Evolutionary conservation across 345 rosid genomes (phyloP).

Genomic region (Physaria fendleri): DNA sequence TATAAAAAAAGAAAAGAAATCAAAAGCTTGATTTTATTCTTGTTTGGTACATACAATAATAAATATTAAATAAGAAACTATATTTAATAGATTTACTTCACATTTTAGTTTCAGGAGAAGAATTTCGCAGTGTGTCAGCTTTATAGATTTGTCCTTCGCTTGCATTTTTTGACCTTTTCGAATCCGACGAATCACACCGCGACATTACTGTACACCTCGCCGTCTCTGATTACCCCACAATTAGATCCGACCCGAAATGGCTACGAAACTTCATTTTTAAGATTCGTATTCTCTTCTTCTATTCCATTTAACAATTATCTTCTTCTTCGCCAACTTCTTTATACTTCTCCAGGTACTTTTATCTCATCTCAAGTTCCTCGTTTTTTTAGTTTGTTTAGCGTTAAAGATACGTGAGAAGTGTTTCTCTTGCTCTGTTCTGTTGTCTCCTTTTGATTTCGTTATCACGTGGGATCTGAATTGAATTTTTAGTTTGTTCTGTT

Average conservation of each 20-base stretch:
- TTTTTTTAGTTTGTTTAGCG: not conserved
- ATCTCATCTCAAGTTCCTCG: not conserved
- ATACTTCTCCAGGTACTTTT: constrained; percentile 14
- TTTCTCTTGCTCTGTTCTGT: constrained; percentile 12
- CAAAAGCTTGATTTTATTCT: not conserved
- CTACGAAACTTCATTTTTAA: constrained; percentile 7
- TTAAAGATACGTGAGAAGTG: not conserved
- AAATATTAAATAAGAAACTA: not conserved
- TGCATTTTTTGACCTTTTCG: constrained; percentile 14
- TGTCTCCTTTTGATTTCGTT: not conserved
- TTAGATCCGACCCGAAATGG: constrained; percentile 22
- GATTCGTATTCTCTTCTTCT: constrained; percentile 30
- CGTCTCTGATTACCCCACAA: not conserved
- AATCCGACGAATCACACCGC: constrained; percentile 1
- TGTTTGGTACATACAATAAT: constrained; percentile 15
- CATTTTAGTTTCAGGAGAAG: constrained; percentile 20
- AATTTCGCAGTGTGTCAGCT: constrained; percentile 17
- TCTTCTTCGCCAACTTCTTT: not conserved
- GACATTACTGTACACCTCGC: not conserved
- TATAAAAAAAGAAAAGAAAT: not conserved
- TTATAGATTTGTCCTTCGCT: constrained; percentile 13
- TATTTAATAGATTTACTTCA: constrained; percentile 11
- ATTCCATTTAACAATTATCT: constrained; percentile 23
- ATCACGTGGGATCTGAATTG: constrained; percentile 33
- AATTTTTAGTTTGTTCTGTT: constrained; percentile 16